Evolutionary conservation across 2,329 filamentous ascomycete genomes (phyloP), one percentile per base, ranked within the genome.

Genomic region (Stagonosporopsis vannaccii): DNA sequence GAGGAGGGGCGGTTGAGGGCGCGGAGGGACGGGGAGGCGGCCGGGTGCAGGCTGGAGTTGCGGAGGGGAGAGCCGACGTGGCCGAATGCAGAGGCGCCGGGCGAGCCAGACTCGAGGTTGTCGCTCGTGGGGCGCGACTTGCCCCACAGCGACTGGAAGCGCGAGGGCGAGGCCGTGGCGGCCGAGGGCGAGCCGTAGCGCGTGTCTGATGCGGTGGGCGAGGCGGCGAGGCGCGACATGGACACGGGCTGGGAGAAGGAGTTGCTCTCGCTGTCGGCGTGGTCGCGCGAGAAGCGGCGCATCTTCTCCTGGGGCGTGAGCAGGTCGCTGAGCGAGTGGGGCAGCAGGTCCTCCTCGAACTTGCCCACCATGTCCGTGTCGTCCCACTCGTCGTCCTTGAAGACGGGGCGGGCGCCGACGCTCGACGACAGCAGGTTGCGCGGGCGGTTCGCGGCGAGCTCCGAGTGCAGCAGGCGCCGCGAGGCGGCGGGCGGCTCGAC

Each of bases 311-410:
- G 84, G 0, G 85, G 85, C 0, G 84, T 86, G 30, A 88, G 79
- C 13, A 88, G 80, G 67, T 89, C 86, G 60, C 86, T 85, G 41
- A 89, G 74, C 51, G 82, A 85, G 25, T 82, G 90, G 0, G 94
- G 95, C 9, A 98, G 82, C 68, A 95, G 91, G 69, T 96, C 92
- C 69, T 96, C 93, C 74, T 96, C 91, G 67, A 95, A 94, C 26
- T 89, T 85, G 68, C 96, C 95, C 52, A 82, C 80, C 59, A 79
- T 75, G 35, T 71, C 70, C 19, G 68, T 49, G 17, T 72, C 70
- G 36, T 72, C 70, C 81, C 85, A 87, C 47, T 87, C 85, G 62
- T 87, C 84, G 8, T 78, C 75, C 52, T 73, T 70, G 53, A 73
- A 72, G 1, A 79, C 77, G 4, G 72, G 65, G 12, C 72, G 56